phyloP scores from a whole-genome alignment of 169 alveolate species.

The Eimeria tenella region DNA sequence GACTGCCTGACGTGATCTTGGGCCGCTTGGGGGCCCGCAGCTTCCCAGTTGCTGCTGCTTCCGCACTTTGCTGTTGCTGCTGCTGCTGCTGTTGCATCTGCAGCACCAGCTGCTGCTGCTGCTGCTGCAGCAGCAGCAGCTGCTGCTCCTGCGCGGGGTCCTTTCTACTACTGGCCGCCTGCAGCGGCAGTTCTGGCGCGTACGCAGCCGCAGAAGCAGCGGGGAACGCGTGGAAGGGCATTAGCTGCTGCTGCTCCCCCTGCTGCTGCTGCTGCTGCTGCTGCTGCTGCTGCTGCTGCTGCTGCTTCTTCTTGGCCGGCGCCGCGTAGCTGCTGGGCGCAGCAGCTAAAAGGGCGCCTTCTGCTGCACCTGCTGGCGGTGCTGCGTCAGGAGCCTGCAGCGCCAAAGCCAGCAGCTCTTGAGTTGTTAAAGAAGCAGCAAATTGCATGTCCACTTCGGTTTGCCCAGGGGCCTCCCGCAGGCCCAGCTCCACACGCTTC shows the following conservation, averaged over 20 bases:
- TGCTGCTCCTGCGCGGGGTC: slow-evolving; percentile 25
- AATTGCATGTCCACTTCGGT: slow-evolving; percentile 42
- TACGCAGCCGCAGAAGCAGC: background rate
- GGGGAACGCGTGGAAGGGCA: background rate
- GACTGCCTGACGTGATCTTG: background rate
- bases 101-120: slow-evolving; percentile 13
- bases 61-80: background rate
- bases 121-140: slow-evolving; percentile 23
- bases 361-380: slow-evolving; percentile 47
- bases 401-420: slow-evolving; percentile 16
- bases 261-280: slow-evolving; percentile 13
- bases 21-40: background rate
- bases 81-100: background rate
- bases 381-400: slow-evolving; percentile 55
- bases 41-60: background rate
- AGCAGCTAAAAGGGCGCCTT: background rate
- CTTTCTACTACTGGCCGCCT: background rate
- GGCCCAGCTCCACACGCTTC: slow-evolving; percentile 63
- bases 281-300: background rate
- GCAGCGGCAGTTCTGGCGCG: background rate
- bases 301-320: background rate
- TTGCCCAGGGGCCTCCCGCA: slow-evolving; percentile 34
- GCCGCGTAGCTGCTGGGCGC: background rate
- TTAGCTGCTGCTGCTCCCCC: slow-evolving; percentile 10
- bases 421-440: background rate